A percentile compares a stretch with the other conserved stretches of the same genome.
Conservation (phyloP, 495 filamentous ascomycete genomes). For the Usnea hakonensis region DNA sequence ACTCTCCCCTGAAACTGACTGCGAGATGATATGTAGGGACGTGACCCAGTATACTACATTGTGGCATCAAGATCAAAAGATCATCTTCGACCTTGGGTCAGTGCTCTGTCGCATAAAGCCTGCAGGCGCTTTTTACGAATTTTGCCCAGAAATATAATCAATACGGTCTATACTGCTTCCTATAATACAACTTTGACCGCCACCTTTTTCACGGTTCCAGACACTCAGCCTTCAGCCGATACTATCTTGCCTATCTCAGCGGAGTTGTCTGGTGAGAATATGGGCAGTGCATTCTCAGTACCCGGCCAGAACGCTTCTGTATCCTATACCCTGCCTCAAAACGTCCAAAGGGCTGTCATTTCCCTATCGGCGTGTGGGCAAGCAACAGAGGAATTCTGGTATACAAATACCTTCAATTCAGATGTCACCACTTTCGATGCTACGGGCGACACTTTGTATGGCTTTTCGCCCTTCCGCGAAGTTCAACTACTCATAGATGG, state of each 20-base stretch:
- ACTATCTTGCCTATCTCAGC: slow-evolving; percentile 73
- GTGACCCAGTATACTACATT: slow-evolving; percentile 66
- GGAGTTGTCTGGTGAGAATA: slow-evolving; percentile 41
- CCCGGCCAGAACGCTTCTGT: slow-evolving; percentile 54
- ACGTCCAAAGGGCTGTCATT: slow-evolving; percentile 62
- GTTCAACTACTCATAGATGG: slow-evolving; percentile 75
- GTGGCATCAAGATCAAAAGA: slow-evolving; percentile 58
- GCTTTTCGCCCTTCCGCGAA: slow-evolving; percentile 73
- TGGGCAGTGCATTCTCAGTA: slow-evolving; percentile 61
- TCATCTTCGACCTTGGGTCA: slow-evolving; percentile 84
- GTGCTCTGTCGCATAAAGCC: no score
- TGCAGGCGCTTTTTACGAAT: no score
- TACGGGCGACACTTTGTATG: slow-evolving; percentile 51
- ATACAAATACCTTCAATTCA: slow-evolving; percentile 65
- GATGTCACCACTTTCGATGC: slow-evolving; percentile 55
- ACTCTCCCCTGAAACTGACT: no score
- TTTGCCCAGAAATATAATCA: slow-evolving; percentile 67
- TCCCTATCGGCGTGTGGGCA: slow-evolving; percentile 74
- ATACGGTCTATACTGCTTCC: slow-evolving; percentile 67
- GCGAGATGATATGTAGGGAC: no score
- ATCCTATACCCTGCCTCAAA: slow-evolving; percentile 50
- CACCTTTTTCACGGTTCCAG: slow-evolving; percentile 55
- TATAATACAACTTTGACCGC: slow-evolving; percentile 78
- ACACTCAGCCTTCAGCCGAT: slow-evolving; percentile 47
- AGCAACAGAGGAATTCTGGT: slow-evolving; percentile 81